Conservation (phyloP, 306 rosid species). For the Sicyos edulis region DNA sequence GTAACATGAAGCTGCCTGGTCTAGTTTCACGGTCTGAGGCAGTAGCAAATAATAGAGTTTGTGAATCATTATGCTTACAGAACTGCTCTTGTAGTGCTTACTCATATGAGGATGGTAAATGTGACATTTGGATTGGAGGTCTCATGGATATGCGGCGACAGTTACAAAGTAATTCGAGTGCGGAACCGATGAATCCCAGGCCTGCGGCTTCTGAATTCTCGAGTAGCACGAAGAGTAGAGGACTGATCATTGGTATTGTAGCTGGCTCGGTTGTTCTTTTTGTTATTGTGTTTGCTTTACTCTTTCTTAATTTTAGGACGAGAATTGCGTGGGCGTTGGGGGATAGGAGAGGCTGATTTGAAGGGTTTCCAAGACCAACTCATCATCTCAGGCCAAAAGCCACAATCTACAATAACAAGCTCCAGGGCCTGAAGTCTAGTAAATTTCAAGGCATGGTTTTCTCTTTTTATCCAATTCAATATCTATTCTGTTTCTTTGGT, state of each 20-base stretch:
- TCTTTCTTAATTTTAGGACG: slow-evolving; percentile 32
- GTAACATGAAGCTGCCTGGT: slow-evolving; percentile 34
- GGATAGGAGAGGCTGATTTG: too few species aligned
- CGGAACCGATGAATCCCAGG: slow-evolving; percentile 38
- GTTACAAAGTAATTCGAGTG: slow-evolving; percentile 29
- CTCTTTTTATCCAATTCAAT: slow-evolving; percentile 9
- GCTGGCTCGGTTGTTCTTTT: slow-evolving; percentile 37
- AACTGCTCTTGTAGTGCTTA: slow-evolving; percentile 56
- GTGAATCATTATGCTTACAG: slow-evolving; percentile 41
- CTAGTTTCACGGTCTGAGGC: slow-evolving; percentile 8
- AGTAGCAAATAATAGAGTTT: slow-evolving; percentile 32
- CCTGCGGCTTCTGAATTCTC: slow-evolving; percentile 73
- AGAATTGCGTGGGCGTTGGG: too few species aligned
- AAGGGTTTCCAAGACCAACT: slow-evolving; percentile 31
- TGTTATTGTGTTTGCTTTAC: slow-evolving; percentile 30
- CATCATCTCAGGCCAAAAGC: slow-evolving; percentile 25
- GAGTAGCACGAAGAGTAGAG: slow-evolving; percentile 31
- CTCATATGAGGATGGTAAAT: slow-evolving; percentile 31
- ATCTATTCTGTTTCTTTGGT: too few species aligned
- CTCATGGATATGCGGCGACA: slow-evolving; percentile 50
- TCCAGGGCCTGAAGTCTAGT: not conserved
- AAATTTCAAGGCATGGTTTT: not conserved
- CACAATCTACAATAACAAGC: slow-evolving; percentile 1
- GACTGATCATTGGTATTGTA: slow-evolving; percentile 32
- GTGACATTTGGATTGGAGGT: slow-evolving; percentile 51